phyloP scores from a whole-genome alignment of 371 early-diverging fungal genomes.

The Mortierella sp. region DNA sequence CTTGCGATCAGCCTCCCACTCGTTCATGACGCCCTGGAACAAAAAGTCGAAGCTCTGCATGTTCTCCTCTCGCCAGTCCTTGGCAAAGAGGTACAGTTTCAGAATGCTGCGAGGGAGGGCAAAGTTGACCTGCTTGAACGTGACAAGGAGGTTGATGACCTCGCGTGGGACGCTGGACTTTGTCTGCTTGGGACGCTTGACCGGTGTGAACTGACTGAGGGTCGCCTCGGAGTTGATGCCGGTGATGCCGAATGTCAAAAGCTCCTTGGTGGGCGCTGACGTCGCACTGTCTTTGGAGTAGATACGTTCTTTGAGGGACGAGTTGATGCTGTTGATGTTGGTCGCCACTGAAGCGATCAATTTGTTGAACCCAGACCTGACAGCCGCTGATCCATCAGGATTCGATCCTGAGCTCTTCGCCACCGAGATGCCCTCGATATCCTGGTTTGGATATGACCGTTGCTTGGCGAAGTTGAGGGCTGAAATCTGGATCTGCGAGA shows the following conservation, averaged over 20 bases:
- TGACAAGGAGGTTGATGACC: conserved; percentile 69
- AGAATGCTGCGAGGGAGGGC: conserved; percentile 80
- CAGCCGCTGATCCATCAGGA: conserved; percentile 26
- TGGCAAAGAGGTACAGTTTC: conserved; percentile 83
- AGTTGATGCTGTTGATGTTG: conserved; percentile 56
- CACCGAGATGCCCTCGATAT: conserved; percentile 41
- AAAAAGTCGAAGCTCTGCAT: conserved; percentile 81
- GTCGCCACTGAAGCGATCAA: conserved; percentile 47
- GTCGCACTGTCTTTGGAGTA: conserved; percentile 32
- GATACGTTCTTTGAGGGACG: conserved; percentile 47
- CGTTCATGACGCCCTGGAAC: conserved; percentile 78
- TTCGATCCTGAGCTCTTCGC: conserved; percentile 55
- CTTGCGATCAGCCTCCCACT: conserved; percentile 74
- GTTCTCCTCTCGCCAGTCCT: conserved; percentile 86
- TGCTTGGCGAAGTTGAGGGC: conserved; percentile 56
- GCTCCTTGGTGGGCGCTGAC: conserved; percentile 27
- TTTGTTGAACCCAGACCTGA: conserved; percentile 41
- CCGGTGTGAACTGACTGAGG: conserved; percentile 51
- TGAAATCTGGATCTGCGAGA: conserved; percentile 52
- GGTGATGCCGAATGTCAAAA: conserved; percentile 47
- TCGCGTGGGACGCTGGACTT: conserved; percentile 59
- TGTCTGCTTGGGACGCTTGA: conserved; percentile 39
- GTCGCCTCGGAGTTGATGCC: conserved; percentile 57
- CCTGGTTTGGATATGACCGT: conserved; percentile 37
- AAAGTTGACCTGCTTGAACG: conserved; percentile 69